Percentiles rank a stretch among this genome's conserved stretches.
Evolutionary conservation across 2,329 filamentous ascomycete genomes (phyloP).

Genomic region (Aspergillus oerlinghausenensis): DNA sequence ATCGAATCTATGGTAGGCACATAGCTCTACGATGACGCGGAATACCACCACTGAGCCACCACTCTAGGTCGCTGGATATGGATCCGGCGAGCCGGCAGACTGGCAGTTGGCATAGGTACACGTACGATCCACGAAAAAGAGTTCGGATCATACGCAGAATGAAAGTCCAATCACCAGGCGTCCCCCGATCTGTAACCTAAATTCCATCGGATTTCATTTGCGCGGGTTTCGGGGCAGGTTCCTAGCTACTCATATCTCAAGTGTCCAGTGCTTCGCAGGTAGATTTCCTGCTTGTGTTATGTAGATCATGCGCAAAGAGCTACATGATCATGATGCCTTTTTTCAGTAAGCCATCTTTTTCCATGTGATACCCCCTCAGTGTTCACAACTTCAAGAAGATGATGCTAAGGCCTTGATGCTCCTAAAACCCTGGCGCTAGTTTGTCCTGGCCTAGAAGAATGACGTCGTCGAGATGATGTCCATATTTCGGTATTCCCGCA

Average conservation of each 20-base stretch:
- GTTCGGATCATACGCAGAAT: not conserved
- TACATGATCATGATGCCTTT: not conserved
- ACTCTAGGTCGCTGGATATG: not conserved
- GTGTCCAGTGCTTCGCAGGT: not conserved
- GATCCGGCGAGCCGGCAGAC: not conserved
- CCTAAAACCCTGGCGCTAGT: not conserved
- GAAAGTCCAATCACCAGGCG: not conserved
- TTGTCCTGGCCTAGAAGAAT: not conserved
- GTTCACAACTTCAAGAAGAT: not conserved
- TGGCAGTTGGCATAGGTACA: not conserved
- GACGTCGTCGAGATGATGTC: not conserved
- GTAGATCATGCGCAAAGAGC: not conserved
- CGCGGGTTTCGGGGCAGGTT: not conserved
- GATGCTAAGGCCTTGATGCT: not conserved
- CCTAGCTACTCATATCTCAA: not conserved
- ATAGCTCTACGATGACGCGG: not conserved
- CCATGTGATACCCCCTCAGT: not conserved
- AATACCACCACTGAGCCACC: not conserved
- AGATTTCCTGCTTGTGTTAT: not conserved
- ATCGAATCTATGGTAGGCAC: not conserved
- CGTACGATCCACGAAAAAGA: not conserved
- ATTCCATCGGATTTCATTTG: not conserved
- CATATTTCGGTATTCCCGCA: conserved; percentile 5
- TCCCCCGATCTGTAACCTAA: not conserved
- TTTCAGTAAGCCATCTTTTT: not conserved